Evolutionary conservation across 2,329 filamentous ascomycete genomes (phyloP), one percentile per base, ranked within the genome.

Genomic region (Neurospora crassa): DNA sequence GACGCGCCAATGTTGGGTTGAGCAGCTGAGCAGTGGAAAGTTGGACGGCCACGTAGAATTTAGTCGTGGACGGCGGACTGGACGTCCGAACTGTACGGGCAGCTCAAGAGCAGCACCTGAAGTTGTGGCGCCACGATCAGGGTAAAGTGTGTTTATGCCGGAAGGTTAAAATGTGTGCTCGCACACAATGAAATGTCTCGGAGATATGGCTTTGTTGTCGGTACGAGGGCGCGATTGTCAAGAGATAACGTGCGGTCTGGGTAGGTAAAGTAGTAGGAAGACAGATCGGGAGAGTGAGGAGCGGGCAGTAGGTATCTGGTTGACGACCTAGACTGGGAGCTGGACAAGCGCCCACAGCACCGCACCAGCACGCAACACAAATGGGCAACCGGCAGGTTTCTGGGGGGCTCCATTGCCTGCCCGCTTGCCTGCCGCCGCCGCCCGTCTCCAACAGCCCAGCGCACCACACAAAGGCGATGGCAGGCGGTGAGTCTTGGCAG

Each of bases 401-500:
- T 69, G 71, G 68, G 69, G 70, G 42, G 53, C 69, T 67, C 59
- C 70, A 67, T 74, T 74, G 76, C 74, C 73, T 73, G 72, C 75
- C 75, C 74, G 73, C 74, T 72, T 71, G 71, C 69, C 70, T 71
- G 67, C 69, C 67, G 63, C 59, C 41, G 41, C 24, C 29, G 69
- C 43, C 67, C 29, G 41, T 37, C 34, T 70, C 29, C 67, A 68
- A 34, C 67, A 68, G 37, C 41, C 67, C n/a, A 41, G n/a, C 53
- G 69, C 53, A 70, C 53, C 40, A 16, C 53, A 63, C 53, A 67
- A 68, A 71, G 71, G 53, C 53, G 69, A 68, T 68, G 45, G 43
- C 68, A 70, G 63, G 75, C 74, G 75, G 75, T 75, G 69, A 69
- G 42, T 2, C 8, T 16, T 34, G 76, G 74, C 76, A 77, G 71